These are phyloP conservation scores for Pleurotus salmoneostramineus DNA, from an alignment of 768 basidiomycete genomes.

Conservation along the genomic window DNA sequence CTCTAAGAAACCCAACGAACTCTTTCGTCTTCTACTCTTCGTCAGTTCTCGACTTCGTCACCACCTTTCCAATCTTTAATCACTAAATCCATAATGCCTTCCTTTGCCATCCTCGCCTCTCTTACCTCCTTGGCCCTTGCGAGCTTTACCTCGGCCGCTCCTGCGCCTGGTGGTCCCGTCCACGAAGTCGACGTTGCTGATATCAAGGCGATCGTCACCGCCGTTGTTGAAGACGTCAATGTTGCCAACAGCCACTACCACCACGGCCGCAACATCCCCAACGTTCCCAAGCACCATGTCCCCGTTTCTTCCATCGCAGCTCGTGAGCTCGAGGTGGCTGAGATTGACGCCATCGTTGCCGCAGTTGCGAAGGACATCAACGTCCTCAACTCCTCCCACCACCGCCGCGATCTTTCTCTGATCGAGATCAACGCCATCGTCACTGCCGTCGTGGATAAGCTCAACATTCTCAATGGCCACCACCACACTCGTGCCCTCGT, in stretches of 20 bases:
- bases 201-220: neutral
- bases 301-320: neutral
- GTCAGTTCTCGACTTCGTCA: neutral
- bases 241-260: slow-evolving; percentile 3
- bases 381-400: neutral
- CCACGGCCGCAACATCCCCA: slow-evolving; percentile 3
- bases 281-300: slow-evolving; percentile 7
- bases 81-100: slow-evolving; percentile 16
- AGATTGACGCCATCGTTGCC: neutral
- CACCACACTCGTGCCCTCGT: too few species aligned
- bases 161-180: slow-evolving; percentile 1
- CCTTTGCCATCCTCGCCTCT: slow-evolving; percentile 17
- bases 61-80: slow-evolving; percentile 15
- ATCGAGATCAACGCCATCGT: too few species aligned
- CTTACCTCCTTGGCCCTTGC: slow-evolving; percentile 18
- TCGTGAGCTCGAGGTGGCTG: neutral
- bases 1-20: neutral
- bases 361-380: slow-evolving; percentile 4
- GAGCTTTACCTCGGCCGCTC: slow-evolving; percentile 13
- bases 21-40: slow-evolving; percentile 3
- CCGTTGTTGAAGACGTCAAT: slow-evolving; percentile 4
- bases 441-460: too few species aligned
- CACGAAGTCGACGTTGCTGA: neutral
- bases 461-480: too few species aligned
- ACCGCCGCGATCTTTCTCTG: neutral